phyloP scores from a whole-genome alignment of 768 basidiomycete genomes.

The Lactarius hengduanensis region DNA sequence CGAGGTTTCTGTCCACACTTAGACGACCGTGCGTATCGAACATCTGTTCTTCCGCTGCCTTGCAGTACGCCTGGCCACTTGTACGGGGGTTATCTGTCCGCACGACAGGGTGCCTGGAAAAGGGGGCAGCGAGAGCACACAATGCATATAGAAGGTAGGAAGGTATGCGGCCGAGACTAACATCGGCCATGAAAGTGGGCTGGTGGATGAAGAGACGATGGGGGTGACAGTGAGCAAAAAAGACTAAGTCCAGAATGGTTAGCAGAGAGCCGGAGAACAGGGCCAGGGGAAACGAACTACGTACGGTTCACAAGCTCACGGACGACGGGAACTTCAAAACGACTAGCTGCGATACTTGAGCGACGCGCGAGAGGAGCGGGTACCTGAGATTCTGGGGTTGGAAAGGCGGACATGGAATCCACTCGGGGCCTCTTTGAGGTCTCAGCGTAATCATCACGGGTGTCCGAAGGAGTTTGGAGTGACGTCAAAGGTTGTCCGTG shows the following conservation, averaged over 20 bases:
- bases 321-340: conserved; percentile 28
- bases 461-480: conserved; percentile 33
- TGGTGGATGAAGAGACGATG: conserved; percentile 76
- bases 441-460: conserved; percentile 28
- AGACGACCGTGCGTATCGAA: conserved; percentile 68
- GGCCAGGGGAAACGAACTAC: background rate
- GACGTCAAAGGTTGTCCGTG: conserved; percentile 17
- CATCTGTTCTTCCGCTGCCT: conserved; percentile 65
- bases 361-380: background rate
- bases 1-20: conserved; percentile 59
- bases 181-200: conserved; percentile 66
- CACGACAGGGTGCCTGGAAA: conserved; percentile 64
- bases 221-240: conserved; percentile 81
- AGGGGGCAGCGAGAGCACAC: conserved; percentile 75
- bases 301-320: conserved; percentile 29
- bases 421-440: conserved; percentile 17
- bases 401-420: conserved; percentile 12
- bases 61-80: conserved; percentile 43
- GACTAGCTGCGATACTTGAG: conserved; percentile 15
- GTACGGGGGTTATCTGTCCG: conserved; percentile 47
- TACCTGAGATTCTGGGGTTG: conserved; percentile 9
- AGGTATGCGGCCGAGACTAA: conserved; percentile 67
- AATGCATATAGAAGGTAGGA: conserved; percentile 68
- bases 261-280: conserved; percentile 4
- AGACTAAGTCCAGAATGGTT: conserved; percentile 46